These are phyloP conservation scores for Apiotrichum mycotoxinovorans DNA, from an alignment of 1,284 basidiomycete species.

Conservation along the genomic window DNA sequence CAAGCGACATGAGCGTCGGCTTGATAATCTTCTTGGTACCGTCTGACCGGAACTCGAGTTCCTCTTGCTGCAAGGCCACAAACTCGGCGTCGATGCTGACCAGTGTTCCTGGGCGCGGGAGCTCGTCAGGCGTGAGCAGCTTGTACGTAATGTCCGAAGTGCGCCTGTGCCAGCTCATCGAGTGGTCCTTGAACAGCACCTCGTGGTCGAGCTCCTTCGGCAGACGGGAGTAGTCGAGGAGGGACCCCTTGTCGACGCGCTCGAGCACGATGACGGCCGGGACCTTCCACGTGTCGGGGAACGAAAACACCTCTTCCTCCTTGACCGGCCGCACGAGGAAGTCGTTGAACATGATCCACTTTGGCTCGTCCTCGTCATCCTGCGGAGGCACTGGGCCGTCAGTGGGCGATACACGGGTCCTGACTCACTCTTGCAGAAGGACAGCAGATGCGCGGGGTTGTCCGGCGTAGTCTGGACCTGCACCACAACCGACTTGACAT, in stretches of 20 bases:
- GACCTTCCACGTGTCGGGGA: constrained; percentile 89
- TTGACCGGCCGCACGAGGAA: constrained; percentile 82
- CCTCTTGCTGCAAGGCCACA: constrained; percentile 95
- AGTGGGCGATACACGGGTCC: constrained; percentile 43
- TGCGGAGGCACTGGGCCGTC: constrained; percentile 55
- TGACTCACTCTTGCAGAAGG: constrained; percentile 63
- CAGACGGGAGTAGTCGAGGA: constrained; percentile 65
- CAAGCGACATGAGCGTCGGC: constrained; percentile 85
- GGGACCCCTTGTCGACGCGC: constrained; percentile 61
- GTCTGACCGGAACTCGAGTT: constrained; percentile 90
- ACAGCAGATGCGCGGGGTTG: constrained; percentile 79
- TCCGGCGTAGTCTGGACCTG: constrained; percentile 72
- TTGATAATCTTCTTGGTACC: constrained; percentile 89
- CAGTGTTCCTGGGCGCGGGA: constrained; percentile 78
- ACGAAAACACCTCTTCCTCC: constrained; percentile 81
- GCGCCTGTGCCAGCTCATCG: constrained; percentile 80
- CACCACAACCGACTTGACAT: constrained; percentile 66
- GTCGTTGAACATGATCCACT: constrained; percentile 97
- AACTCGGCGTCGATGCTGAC: constrained; percentile 98
- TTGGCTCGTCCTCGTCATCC: constrained; percentile 53
- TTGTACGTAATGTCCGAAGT: constrained; percentile 71
- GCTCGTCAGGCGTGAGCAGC: constrained; percentile 66
- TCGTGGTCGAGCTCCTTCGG: constrained; percentile 65
- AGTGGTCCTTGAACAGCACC: constrained; percentile 80
- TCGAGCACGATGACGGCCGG: constrained; percentile 87